A percentile compares a stretch with the other conserved stretches of the same genome.
These are phyloP conservation scores for Xylariaceae sp. DNA, from an alignment of 2,329 filamentous ascomycete genomes.

Conservation along the genomic window DNA sequence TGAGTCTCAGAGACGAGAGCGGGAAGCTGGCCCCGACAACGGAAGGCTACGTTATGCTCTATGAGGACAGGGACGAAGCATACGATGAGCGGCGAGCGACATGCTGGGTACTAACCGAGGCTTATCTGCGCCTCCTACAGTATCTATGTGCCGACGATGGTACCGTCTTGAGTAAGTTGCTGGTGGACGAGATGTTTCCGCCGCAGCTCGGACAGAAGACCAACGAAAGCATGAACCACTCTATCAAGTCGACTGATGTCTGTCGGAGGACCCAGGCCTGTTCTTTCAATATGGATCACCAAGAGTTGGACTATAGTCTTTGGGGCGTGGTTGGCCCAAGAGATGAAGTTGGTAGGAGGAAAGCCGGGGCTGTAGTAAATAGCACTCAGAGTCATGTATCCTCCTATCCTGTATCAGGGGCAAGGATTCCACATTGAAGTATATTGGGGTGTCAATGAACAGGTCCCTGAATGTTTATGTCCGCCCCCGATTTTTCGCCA, in stretches of 20 bases:
- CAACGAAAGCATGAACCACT: slow-evolving; percentile 7
- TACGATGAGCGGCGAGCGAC: slow-evolving; percentile 14
- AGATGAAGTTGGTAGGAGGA: slow-evolving; percentile 14
- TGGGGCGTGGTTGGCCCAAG: slow-evolving; percentile 11
- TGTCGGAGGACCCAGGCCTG: slow-evolving; percentile 2
- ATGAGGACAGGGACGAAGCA: slow-evolving; percentile 4
- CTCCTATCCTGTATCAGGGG: too few species aligned
- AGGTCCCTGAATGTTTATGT: too few species aligned
- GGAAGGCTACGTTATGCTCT: slow-evolving; percentile 1
- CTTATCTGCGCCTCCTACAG: slow-evolving; percentile 14
- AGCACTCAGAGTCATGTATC: too few species aligned
- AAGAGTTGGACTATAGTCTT: slow-evolving; percentile 13
- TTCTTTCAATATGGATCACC: slow-evolving; percentile 16
- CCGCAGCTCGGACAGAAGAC: slow-evolving; percentile 12
- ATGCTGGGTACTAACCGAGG: slow-evolving; percentile 10
- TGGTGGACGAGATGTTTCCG: slow-evolving; percentile 19
- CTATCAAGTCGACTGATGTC: neutral
- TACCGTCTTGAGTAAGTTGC: slow-evolving; percentile 4
- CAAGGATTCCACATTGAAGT: too few species aligned
- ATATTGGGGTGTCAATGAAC: too few species aligned
- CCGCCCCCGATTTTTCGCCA: too few species aligned
- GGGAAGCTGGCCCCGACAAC: slow-evolving; percentile 7
- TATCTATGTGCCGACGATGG: slow-evolving; percentile 18
- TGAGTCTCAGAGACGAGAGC: slow-evolving; percentile 9
- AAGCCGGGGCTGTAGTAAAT: slow-evolving; percentile 10